Base-by-base conservation (phyloP, 345 rosid genomes). In the Pugionium cornutum region DNA sequence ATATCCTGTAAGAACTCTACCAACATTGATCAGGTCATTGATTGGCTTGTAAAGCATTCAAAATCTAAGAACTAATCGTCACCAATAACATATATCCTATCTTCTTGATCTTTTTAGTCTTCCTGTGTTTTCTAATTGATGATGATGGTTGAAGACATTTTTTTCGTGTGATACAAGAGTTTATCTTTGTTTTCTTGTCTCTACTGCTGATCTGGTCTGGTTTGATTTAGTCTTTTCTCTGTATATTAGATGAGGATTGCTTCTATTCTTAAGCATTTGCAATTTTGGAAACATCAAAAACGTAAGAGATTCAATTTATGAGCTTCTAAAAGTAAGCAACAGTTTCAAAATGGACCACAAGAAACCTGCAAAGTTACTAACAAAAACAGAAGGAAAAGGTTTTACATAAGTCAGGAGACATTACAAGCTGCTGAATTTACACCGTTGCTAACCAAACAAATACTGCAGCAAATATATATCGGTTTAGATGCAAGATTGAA, bases 21-120 rank as follows among this genome's bases (percentile, higher is more conserved):
- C 77, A 86, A 84, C 79, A 84, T 86, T 36, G 89, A 84, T 36
- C 61, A 81, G 1, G 89, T 86, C 66, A 83, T 84, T 53, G 87
- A 86, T 58, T 86, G 89, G 89, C 89, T 86, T 1, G 81, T 86
- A 55, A 84, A 81, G 82, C 87, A 84, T 80, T 84, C 89, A 32
- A 86, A 83, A 75, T 80, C 85, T 1, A 85, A 78, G 82, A 84
- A 73, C 61, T 87, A 71, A 83, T 67, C 35, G 42, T 54, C 57
- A 40, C 44, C 68, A 42, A 62, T 35, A 55, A 63, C 58, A 27
- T 50, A 41, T 56, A 49, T 53, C 29, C 56, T 62, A 35, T 56
- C 58, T 64, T 33, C 46, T 43, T 53, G 39, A 7, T 69, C 53
- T 62, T 53, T 64, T 46, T 39, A 54, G 75, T 63, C 51, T 63